Evolutionary conservation across 2,329 filamentous ascomycete genomes (phyloP), one percentile per base, ranked within the genome.

Genomic region (Atkinsonella hypoxylon): DNA sequence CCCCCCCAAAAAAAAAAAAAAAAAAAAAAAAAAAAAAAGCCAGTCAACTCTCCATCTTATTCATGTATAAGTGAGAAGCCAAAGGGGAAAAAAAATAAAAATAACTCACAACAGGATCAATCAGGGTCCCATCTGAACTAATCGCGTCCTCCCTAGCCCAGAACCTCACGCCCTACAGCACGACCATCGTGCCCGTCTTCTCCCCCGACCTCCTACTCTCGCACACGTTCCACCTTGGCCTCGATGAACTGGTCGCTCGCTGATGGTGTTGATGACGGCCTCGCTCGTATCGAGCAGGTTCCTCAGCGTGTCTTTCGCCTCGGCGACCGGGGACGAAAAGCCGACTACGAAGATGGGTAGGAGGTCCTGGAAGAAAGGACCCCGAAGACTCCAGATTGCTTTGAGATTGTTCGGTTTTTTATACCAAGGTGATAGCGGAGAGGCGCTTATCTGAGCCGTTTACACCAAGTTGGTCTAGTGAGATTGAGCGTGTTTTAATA

Each of bases 111-210:
- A 70, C 76, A 11, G 87, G 80, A 65, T 94, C 86, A 51, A 97
- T 73, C 41, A 87, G 59, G 57, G 81, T 88, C 61, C 74, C 77
- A 9, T 89, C 83, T 62, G 87, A 80, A 59, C 95, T 87, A 54
- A 95, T 71, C 2, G 89, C 89, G 68, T 96, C 91, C 64, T 94
- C 88, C 49, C 90, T 72, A 2, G 83, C 89, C 89, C 90, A 96
- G 63, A 96, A 95, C 30, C 83, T 76, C 34, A 86, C 82, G 0
- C 89, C 91, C 69, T 96, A 89, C 12, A 96, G 73, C 34, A 95
- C 77, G 1, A 79, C 85, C 55, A 95, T 62, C 4, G 85, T 83
- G 1, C 84, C 81, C 1, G 84, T 84, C 72, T 82, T 89, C 69
- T 83, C 84, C 2, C 87, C 89, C 0, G 85, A 83, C 2, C 70